Evolutionary conservation across 768 basidiomycete species (phyloP), one percentile per base, ranked within the genome.

Genomic region (Steccherinum ochraceum): DNA sequence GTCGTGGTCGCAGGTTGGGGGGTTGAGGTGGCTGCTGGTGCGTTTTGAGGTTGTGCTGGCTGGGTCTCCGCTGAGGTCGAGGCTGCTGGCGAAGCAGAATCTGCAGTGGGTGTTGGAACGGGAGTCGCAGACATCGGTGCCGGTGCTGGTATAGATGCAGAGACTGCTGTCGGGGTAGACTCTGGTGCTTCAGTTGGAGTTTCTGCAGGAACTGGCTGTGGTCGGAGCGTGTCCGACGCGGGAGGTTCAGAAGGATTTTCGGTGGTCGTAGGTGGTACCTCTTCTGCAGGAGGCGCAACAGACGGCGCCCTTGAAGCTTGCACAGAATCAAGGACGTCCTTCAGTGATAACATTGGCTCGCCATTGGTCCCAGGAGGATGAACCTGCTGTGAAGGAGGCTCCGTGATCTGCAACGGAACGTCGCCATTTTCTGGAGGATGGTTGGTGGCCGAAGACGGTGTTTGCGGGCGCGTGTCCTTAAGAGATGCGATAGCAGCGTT

Each of bases 401-500:
- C 53, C 5, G 48, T 35, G 30, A 35, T 7, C 7, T 7, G 30
- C 16, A 35, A 7, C 7, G 30, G 16, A 16, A 35, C 16, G 30
- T 35, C 30, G 30, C 30, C 30, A 16, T 18, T 39, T 39, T 39
- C 21, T 4, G 40, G 54, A 25, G 21, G 56, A 48, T 46, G 55
- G 48, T 41, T 46, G 19, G 21, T 24, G 59, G 52, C 63, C 53
- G 24, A 61, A 18, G 18, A 5, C 7, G 21, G 41, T 10, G 7
- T 43, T 23, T 23, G 41, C 10, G n/a, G 41, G 21, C 61, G 61
- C 16, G 59, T 52, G 40, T 42, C 58, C 50, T 59, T 71, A 57
- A 87, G 66, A 39, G 71, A 70, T 35, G 75, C 74, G 54, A 88
- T 85, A 43, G 81, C 82, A 46, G 75, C 77, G 51, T 77, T 76